Evolutionary conservation across 768 basidiomycete species (phyloP).

Genomic region (Boletus tylopilopsis): DNA sequence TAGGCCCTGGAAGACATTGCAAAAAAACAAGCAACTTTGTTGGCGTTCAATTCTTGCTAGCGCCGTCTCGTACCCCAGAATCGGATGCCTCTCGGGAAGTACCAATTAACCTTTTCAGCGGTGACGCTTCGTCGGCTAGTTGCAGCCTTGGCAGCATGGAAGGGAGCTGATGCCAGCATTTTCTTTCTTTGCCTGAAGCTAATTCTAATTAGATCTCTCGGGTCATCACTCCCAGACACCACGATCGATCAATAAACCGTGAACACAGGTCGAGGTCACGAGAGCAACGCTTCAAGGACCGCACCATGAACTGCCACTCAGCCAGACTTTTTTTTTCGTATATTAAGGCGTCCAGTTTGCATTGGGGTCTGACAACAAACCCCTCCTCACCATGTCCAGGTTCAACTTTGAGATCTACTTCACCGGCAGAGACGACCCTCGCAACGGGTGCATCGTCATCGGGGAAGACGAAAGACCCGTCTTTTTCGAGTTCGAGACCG

Average conservation of each 20-base stretch:
- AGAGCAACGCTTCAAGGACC: conserved; percentile 32
- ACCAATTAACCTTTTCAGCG: conserved; percentile 27
- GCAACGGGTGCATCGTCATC: conserved; percentile 60
- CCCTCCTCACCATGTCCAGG: conserved; percentile 25
- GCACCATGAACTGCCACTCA: conserved; percentile 28
- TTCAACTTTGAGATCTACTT: conserved; percentile 60
- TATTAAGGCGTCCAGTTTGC: conserved; percentile 25
- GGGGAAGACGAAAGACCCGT: conserved; percentile 57
- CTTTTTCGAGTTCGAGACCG: conserved; percentile 67
- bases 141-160: conserved; percentile 13
- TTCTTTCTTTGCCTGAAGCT: conserved; percentile 11
- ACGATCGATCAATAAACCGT: conserved; percentile 50
- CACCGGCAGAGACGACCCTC: conserved; percentile 66
- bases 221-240: conserved; percentile 33
- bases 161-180: neutral
- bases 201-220: conserved; percentile 17
- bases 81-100: conserved; percentile 20
- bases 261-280: conserved; percentile 47
- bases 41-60: conserved; percentile 1
- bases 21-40: neutral
- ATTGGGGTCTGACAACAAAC: conserved; percentile 1
- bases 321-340: conserved; percentile 16
- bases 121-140: conserved; percentile 21
- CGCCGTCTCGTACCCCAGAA: conserved; percentile 7
- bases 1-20: neutral